Base-by-base conservation (phyloP, 305 asterid genomes). In the Striga hermonthica region DNA sequence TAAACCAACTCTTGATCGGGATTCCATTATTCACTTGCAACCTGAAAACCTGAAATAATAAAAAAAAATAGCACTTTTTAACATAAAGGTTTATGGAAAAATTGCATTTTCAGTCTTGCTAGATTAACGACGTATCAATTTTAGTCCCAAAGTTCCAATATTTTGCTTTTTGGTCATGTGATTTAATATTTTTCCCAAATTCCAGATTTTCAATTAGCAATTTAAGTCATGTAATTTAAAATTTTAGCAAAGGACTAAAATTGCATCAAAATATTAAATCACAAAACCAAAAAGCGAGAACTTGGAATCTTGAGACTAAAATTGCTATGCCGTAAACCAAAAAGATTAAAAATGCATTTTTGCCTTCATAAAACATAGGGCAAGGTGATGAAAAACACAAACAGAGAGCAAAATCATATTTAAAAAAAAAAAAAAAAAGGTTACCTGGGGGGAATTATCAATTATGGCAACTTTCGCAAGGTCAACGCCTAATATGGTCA, bases 21-120 rank as follows among this genome's bases (percentile, higher is more conserved):
- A 92, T 87, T 34, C 98, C 97, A 63, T 92, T 92, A 83, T 90
- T 88, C 78, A 90, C 90, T 84, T 92, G 98, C 84, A 83, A 78
- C 75, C 89, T 80, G 84, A 90, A 92, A 74, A 92, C 98, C 98
- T 92, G 91, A 78, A 72, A 72, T 37, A 74, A 78, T 44, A 58
- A 72, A 22, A 22, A 22, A 22, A 22, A 22, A 22, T 22, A 22
- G 31, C 31, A 22, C 31, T 22, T 22, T 22, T 22, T 22, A 22
- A 22, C 31, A 22, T 22, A 22, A 2, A 22, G 31, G 2, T 22
- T 22, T 22, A 22, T 22, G n/a, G 50, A 63, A 12, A 64, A 37
- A 6, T 3, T 65, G 60, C 66, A 74, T 71, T 62, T 41, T 10
- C 1, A 10, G 74, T 34, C 59, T 68, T 41, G 47, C 3, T 7